phyloP scores from a whole-genome alignment of 176 grass and related monocot genomes.

The Oryza longistaminata region DNA sequence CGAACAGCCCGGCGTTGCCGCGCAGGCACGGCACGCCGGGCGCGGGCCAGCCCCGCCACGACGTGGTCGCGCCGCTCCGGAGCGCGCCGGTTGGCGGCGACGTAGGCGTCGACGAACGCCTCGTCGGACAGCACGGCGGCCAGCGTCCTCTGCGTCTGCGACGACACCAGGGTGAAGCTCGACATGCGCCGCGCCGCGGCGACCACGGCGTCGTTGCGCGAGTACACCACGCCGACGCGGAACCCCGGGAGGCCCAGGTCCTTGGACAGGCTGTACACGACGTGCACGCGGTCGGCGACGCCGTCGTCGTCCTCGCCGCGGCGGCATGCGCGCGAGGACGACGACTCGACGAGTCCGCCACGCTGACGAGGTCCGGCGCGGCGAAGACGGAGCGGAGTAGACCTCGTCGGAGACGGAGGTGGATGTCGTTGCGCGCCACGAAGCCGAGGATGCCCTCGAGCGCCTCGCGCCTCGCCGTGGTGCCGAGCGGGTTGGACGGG shows the following conservation, averaged over 20 bases:
- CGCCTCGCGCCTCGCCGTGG: slow-evolving; percentile 34
- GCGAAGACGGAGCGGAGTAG: slow-evolving; percentile 82
- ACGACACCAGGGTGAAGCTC: slow-evolving; percentile 56
- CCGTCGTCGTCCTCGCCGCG: background rate
- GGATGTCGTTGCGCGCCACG: slow-evolving; percentile 50
- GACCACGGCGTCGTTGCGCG: slow-evolving; percentile 46
- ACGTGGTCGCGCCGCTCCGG: slow-evolving; percentile 36
- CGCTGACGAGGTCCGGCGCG: slow-evolving; percentile 38
- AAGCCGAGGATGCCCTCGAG: slow-evolving; percentile 66
- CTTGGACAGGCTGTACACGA: background rate
- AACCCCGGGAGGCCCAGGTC: background rate
- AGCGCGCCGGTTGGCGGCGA: slow-evolving; percentile 44
- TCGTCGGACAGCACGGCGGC: slow-evolving; percentile 40
- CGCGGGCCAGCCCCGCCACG: slow-evolving; percentile 24
- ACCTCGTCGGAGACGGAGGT: slow-evolving; percentile 93
- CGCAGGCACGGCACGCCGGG: slow-evolving; percentile 43
- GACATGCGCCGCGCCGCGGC: slow-evolving; percentile 52
- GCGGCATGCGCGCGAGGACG: background rate
- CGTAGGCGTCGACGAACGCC: slow-evolving; percentile 44
- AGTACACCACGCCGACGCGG: slow-evolving; percentile 7
- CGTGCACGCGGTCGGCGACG: slow-evolving; percentile 25
- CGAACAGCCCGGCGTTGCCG: slow-evolving; percentile 10
- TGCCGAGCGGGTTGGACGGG: slow-evolving; percentile 83
- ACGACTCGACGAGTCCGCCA: slow-evolving; percentile 37
- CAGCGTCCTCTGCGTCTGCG: slow-evolving; percentile 55